Conservation (phyloP, 352 stramenopile genomes). For the Phytophthora litchii region DNA sequence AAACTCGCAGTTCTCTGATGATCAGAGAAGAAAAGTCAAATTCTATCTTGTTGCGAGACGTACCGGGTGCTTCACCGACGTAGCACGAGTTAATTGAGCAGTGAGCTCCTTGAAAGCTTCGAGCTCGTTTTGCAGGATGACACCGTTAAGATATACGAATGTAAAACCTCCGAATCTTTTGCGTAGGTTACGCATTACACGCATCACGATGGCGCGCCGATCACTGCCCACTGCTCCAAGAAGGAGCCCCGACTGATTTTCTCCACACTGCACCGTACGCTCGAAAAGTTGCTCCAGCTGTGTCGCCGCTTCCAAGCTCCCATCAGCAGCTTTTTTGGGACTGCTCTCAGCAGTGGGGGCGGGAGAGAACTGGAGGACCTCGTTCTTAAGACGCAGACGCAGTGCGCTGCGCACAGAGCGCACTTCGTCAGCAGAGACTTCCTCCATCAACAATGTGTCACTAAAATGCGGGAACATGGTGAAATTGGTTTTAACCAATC, state of each 20-base stretch:
- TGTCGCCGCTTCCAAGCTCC: slow-evolving; percentile 16
- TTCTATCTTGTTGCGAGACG: not conserved
- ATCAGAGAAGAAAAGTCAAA: not conserved
- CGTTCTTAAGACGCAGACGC: slow-evolving; percentile 44
- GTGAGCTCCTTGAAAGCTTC: slow-evolving; percentile 87
- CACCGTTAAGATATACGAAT: slow-evolving; percentile 78
- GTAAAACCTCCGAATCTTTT: slow-evolving; percentile 48
- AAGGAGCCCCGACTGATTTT: slow-evolving; percentile 83
- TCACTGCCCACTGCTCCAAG: slow-evolving; percentile 60
- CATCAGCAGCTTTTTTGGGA: not conserved
- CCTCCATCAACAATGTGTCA: too few relatives aligned
- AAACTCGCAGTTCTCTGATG: not conserved
- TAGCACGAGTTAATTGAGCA: slow-evolving; percentile 63
- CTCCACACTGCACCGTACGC: slow-evolving; percentile 67
- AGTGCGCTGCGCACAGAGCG: slow-evolving; percentile 44
- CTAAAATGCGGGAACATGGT: too few relatives aligned
- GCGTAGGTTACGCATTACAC: slow-evolving; percentile 58
- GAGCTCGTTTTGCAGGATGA: slow-evolving; percentile 81
- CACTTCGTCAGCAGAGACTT: slow-evolving; percentile 24
- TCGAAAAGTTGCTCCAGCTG: slow-evolving; percentile 69
- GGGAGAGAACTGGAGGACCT: slow-evolving; percentile 5
- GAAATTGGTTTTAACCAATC: too few relatives aligned
- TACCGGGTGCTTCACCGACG: slow-evolving; percentile 68
- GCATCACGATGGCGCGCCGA: slow-evolving; percentile 56
- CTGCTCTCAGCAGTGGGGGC: not conserved